Base-by-base conservation (phyloP, 257 asterid species). In the Nicotiana noctiflora region DNA sequence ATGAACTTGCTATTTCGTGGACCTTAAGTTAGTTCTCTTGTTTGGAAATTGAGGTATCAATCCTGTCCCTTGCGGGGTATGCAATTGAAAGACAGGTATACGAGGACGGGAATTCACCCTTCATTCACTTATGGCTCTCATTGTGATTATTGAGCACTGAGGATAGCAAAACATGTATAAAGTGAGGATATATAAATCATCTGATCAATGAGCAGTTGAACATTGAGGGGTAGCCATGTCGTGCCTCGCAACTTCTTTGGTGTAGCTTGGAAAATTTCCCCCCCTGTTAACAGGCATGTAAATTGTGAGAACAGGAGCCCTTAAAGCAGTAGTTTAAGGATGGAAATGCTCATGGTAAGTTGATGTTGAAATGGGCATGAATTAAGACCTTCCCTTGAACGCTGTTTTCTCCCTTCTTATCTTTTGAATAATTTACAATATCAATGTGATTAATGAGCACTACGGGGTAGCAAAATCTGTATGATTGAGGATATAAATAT, bases 31-130 rank as follows among this genome's bases (percentile, higher is more conserved):
- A 6, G 77, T 13, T 52, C 78, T 55, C 13, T 13, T 46, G 40
- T 72, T 72, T 46, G 78, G 60, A 72, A 72, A 72, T 72, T 46
- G 78, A 72, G 78, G 40, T 46, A 5, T 46, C 60, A n/a, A 6
- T 72, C 12, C 60, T 44, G 37, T 72, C 78, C 60, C 40, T 72
- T 46, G 59, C 40, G 49, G 23, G 60, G 23, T 7, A 23, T 70
- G 32, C 60, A 21, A 46, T 21, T 12, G 53, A 57, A 72, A 72
- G 78, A 72, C 21, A 72, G 60, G 21, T 72, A 2, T 14, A 19
- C 8, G 62, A n/a, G 62, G 79, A 49, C 44, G 31, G 21, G 46
- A 18, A 51, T 51, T 74, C 25, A 49, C 61, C 61, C 17, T 25
- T 12, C 14, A 72, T 72, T 4, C 60, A 46, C 78, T 72, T 44